Evolutionary conservation across 768 basidiomycete species (phyloP).

Genomic region (Boletus coccyginus): DNA sequence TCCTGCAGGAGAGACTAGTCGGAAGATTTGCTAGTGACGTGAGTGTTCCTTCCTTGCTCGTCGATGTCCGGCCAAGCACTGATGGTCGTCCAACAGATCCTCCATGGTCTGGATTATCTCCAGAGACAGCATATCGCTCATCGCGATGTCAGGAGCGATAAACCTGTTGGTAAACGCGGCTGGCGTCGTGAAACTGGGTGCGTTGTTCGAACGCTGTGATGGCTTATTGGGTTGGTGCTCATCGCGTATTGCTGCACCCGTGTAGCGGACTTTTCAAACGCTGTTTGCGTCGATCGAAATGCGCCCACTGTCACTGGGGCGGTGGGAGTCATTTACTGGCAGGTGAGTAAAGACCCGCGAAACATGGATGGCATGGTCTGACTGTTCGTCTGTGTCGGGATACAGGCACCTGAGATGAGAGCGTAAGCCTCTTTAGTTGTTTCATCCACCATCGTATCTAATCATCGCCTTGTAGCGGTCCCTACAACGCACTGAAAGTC

Average conservation of each 20-base stretch:
- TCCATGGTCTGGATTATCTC: conserved; percentile 65
- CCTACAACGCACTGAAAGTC: conserved; percentile 71
- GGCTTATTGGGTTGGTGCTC: background rate
- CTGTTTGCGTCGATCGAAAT: conserved; percentile 55
- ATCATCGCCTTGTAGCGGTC: conserved; percentile 41
- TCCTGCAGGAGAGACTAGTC: conserved; percentile 65
- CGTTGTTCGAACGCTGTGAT: conserved; percentile 21
- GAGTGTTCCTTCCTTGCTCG: conserved; percentile 30
- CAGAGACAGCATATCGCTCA: conserved; percentile 69
- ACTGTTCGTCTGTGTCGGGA: background rate
- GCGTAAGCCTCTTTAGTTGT: conserved; percentile 41
- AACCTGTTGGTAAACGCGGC: conserved; percentile 64
- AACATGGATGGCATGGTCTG: background rate
- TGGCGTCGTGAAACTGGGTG: conserved; percentile 75
- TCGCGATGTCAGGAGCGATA: conserved; percentile 83
- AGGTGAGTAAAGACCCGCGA: conserved; percentile 40
- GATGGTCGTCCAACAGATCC: conserved; percentile 41
- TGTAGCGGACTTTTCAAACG: conserved; percentile 79
- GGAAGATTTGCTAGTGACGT: conserved; percentile 79
- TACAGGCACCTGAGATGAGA: conserved; percentile 73
- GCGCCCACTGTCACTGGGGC: conserved; percentile 51
- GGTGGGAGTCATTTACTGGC: conserved; percentile 80
- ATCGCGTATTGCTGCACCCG: background rate
- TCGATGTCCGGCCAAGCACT: background rate
- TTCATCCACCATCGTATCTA: background rate